Evolutionary conservation across 805 yeast species (phyloP), one percentile per base, ranked within the genome.

Genomic region (Metschnikowia lochheadii): DNA sequence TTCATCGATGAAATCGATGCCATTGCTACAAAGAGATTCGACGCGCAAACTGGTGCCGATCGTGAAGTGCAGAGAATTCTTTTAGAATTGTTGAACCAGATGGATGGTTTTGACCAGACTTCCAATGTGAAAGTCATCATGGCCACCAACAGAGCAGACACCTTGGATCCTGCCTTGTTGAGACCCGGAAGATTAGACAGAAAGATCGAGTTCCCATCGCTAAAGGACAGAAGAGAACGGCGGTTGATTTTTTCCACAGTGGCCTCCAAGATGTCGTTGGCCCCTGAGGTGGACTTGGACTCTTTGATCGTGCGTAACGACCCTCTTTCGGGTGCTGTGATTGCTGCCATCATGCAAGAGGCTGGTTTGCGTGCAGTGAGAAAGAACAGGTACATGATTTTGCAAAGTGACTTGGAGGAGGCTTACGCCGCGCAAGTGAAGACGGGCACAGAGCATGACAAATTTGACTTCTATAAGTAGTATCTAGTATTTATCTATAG

Each of bases 101-200:
- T 94, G 99, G 99, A 94, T 72, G 99, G 99, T 46, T 94, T 94
- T 62, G 99, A 94, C 66, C 99, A 94, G 75, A 76, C 87, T 1
- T 83, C 96, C 6, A 91, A 90, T 56, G 99, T 94, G 48, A 94
- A 94, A 75, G 97, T 94, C 35, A 94, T 94, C 56, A 94, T 94
- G 99, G 99, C 99, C 39, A 94, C 99, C 11, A 94, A 94, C 73
- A 87, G 99, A 75, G 96, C 97, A n/a, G 99, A 94, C 67, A 94
- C 99, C 2, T 81, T 94, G 60, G 99, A 94, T 72, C 99, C 99
- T 4, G 99, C 99, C 11, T 77, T 94, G 60, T 81, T 94, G 69
- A 87, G 99, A 75, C 97, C 99, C 17, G 99, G 99, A 59, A 87
- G 99, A 75, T 80, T 94, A 68, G 99, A 94, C 71, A 83, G 99